Conservation (phyloP, 176 grass and related monocot species). For the Leersia perrieri region DNA sequence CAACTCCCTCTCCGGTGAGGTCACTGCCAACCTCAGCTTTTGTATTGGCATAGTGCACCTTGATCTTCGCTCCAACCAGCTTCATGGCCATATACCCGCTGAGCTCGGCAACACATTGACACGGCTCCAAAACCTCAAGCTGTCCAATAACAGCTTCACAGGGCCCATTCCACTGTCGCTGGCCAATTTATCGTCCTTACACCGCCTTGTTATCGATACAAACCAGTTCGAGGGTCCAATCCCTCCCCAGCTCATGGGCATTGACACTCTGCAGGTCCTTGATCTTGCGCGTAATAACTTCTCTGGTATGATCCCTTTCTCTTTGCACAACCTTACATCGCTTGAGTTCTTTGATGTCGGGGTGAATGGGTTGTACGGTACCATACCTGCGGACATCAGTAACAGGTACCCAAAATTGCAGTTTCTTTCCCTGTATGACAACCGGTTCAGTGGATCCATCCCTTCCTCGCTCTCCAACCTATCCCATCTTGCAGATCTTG, state of each 20-base stretch:
- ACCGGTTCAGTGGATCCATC: not conserved
- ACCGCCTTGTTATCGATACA: accelerated
- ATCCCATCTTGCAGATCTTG: not conserved
- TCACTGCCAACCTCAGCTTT: not conserved
- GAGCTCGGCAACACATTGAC: not conserved
- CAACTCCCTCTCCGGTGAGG: not conserved
- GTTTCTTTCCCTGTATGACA: not conserved
- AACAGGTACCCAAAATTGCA: not conserved
- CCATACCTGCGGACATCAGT: not conserved
- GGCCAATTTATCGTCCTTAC: not conserved
- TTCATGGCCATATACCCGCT: not conserved
- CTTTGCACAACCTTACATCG: not conserved
- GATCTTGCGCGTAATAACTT: too few species aligned
- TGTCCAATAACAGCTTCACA: not conserved
- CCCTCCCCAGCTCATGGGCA: too few species aligned
- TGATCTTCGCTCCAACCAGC: not conserved
- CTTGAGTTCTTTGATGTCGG: not conserved
- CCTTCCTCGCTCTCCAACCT: slow-evolving; percentile 25
- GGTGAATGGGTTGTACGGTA: not conserved
- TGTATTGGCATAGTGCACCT: not conserved
- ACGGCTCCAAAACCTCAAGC: accelerated
- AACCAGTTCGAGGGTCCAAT: slow-evolving; percentile 6
- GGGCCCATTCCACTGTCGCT: not conserved
- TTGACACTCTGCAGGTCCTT: too few species aligned
- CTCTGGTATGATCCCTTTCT: not conserved